Percentiles rank a stretch among this genome's conserved stretches.
These are phyloP conservation scores for Arxiozyma bovina DNA, from an alignment of 1,139 yeast genomes.

Conservation along the genomic window DNA sequence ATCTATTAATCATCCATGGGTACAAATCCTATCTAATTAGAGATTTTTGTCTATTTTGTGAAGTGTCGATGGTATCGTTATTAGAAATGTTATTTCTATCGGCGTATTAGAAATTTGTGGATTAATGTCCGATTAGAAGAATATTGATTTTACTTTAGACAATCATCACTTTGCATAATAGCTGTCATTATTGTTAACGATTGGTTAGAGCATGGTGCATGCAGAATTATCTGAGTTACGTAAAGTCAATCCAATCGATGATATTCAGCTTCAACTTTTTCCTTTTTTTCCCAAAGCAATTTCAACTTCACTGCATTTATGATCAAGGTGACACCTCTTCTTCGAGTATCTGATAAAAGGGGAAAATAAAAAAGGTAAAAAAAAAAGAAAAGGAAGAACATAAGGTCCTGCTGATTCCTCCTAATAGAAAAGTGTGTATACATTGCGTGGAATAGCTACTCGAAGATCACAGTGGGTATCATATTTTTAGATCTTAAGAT, in stretches of 20 bases:
- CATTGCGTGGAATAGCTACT: no score
- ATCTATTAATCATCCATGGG: slow-evolving; percentile 7
- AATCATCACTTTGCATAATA: background rate
- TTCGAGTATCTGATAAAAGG: background rate
- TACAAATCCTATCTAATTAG: background rate
- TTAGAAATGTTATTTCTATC: background rate
- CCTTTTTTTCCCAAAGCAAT: background rate
- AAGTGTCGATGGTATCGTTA: background rate
- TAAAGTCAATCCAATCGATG: background rate
- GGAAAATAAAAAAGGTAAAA: no score
- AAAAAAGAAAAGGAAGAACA: no score
- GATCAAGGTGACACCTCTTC: no score
- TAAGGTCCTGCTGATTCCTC: no score
- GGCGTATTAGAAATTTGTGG: background rate
- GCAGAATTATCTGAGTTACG: background rate
- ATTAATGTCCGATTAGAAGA: background rate
- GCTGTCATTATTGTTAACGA: background rate
- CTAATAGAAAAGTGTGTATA: no score
- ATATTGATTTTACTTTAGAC: background rate
- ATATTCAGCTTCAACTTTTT: no score
- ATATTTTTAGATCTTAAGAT: no score
- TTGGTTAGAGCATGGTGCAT: background rate
- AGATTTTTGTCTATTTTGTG: background rate
- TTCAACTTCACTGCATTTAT: background rate
- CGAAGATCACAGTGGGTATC: background rate